Evolutionary conservation across 2,329 filamentous ascomycete species (phyloP), one percentile per base, ranked within the genome.

Genomic region (Sporothrix curviconia): DNA sequence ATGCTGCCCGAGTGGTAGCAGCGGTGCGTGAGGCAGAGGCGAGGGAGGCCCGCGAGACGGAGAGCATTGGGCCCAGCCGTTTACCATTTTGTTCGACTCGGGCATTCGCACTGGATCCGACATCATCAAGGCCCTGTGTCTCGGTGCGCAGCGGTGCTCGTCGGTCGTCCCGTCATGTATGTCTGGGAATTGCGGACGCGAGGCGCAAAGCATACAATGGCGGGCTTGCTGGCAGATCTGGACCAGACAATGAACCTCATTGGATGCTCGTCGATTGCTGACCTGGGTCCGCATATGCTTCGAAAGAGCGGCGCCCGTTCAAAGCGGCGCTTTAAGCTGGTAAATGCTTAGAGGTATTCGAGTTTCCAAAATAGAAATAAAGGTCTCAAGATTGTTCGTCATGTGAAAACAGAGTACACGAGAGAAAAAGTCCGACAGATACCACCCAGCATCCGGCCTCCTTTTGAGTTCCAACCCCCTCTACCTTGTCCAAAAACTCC

Each of bases 1-100:
- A 75, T 83, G 66, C 70, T 86, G 47, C 78, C 81, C 0, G 76
- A 83, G 81, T 86, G 60, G 79, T 82, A 59, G 80, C 84, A 4
- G 81, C 81, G 0, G 83, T 84, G 0, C 81, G 85, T 2, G 75
- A 76, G 17, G 76, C 75, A 58, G 72, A 85, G n/a, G 17, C n/a
- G 5, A 14, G 28, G 9, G 42, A 52, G 2, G 34, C 17, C 2
- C 34, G 39, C n/a, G 30, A 28, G 19, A 24, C 8, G 4, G 34
- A 37, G 14, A 11, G 40, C 2, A n/a, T 36, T 7, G 17, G 32
- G 9, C 22, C 6, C 46, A n/a, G 19, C 36, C 50, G 3, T 52
- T 59, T 17, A 78, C 78, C 0, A 74, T 88, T 19, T 75, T 86
- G 43, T 78, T 87, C 15, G 85, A 88, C 63, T 78, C 75, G 11